phyloP scores from a whole-genome alignment of 108 stramenopile genomes.

The Nitzschia inconspicua region DNA sequence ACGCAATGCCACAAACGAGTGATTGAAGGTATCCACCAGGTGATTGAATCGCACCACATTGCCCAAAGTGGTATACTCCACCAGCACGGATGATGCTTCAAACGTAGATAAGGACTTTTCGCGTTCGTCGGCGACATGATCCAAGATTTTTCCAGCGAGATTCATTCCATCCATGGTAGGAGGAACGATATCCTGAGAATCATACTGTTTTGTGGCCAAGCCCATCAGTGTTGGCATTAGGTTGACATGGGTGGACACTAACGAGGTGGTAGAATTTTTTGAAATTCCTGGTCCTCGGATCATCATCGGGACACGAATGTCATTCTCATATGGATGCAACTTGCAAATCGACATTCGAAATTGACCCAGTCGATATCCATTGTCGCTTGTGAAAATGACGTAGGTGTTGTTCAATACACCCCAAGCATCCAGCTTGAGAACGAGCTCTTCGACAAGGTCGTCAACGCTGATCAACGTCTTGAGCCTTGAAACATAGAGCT shows the following conservation, averaged over 20 bases:
- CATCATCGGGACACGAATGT: constrained; percentile 44
- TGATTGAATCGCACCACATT: constrained; percentile 33
- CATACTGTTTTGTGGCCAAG: constrained; percentile 6
- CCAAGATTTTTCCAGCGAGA: constrained; percentile 18
- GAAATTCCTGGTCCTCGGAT: constrained; percentile 44
- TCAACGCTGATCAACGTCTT: constrained; percentile 36
- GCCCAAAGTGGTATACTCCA: constrained; percentile 35
- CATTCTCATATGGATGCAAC: constrained; percentile 41
- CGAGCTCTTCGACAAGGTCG: constrained; percentile 37
- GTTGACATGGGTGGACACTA: too few relatives aligned
- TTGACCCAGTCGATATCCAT: constrained; percentile 54
- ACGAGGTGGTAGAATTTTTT: too few relatives aligned
- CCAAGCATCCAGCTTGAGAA: constrained; percentile 8
- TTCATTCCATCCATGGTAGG: constrained; percentile 44
- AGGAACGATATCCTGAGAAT: constrained; percentile 14
- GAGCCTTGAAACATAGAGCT: constrained; percentile 32
- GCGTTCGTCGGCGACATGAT: background rate
- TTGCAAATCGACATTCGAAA: constrained; percentile 38
- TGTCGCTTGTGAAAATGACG: constrained; percentile 47
- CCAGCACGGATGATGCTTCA: constrained; percentile 9
- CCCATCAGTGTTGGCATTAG: constrained; percentile 48
- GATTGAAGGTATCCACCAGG: constrained; percentile 32
- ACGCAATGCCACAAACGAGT: constrained; percentile 35
- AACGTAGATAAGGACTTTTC: background rate
- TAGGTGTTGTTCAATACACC: constrained; percentile 35